A percentile compares a stretch with the other conserved stretches of the same genome.
These are phyloP conservation scores for Diaporthe sp. DNA, from an alignment of 2,329 filamentous ascomycete species.

Conservation along the genomic window DNA sequence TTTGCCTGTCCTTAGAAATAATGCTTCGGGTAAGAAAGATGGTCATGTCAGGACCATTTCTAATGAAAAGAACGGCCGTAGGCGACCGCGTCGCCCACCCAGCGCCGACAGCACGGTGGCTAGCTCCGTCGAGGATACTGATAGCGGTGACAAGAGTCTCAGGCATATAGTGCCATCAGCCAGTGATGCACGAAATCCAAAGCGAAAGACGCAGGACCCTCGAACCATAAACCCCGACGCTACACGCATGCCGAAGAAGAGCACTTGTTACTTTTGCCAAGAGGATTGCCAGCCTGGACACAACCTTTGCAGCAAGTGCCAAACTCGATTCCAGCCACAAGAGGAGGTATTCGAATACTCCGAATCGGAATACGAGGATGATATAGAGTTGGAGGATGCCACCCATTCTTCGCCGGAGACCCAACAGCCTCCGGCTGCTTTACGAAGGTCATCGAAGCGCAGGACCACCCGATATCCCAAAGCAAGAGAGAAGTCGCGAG, in stretches of 20 bases:
- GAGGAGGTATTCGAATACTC: conserved; percentile 18
- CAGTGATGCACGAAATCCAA: background rate
- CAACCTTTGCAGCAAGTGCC: conserved; percentile 29
- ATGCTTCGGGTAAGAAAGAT: background rate
- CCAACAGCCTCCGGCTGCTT: background rate
- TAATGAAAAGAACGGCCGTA: background rate
- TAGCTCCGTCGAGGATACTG: background rate
- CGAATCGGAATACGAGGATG: conserved; percentile 31
- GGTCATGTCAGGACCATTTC: background rate
- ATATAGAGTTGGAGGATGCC: background rate
- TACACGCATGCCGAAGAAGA: background rate
- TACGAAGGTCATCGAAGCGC: background rate
- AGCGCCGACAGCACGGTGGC: background rate
- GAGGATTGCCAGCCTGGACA: background rate
- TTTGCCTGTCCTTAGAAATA: background rate
- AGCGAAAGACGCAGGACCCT: background rate
- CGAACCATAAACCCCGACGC: background rate
- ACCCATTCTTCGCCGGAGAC: background rate
- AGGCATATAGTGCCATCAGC: background rate
- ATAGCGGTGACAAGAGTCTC: background rate
- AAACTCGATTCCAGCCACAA: conserved; percentile 8
- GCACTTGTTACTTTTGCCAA: conserved; percentile 20
- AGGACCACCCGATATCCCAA: background rate
- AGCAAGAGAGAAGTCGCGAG: conserved; percentile 8
- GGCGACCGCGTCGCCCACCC: background rate